Evolutionary conservation across 2,329 filamentous ascomycete genomes (phyloP).

Genomic region (Sporothrix euskadiensis): DNA sequence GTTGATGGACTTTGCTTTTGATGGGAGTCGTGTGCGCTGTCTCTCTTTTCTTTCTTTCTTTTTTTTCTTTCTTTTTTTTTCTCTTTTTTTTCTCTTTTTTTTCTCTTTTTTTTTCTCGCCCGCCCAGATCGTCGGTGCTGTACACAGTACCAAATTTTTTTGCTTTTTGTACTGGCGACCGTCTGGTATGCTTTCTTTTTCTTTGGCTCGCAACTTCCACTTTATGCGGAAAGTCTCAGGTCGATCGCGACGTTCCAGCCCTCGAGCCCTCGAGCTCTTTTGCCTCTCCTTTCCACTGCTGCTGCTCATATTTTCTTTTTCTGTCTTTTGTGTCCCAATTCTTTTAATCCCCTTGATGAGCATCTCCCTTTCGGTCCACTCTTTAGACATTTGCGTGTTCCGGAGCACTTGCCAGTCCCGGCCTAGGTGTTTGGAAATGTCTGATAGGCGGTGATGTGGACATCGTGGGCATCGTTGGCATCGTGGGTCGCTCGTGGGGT

Average conservation of each 20-base stretch:
- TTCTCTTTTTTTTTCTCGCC: background rate
- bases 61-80: too few species aligned
- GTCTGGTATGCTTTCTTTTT: background rate
- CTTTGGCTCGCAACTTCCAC: background rate
- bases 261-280: background rate
- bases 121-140: background rate
- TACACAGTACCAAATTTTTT: background rate
- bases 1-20: too few species aligned
- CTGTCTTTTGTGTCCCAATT: background rate
- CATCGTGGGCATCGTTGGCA: background rate
- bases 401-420: conserved; percentile 19
- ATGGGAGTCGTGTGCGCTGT: background rate
- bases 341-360: background rate
- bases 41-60: background rate
- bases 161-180: background rate
- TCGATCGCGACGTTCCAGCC: background rate
- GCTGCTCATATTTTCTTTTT: background rate
- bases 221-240: background rate
- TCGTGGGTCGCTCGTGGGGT: background rate
- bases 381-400: conserved; percentile 16
- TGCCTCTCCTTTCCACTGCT: background rate
- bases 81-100: too few species aligned
- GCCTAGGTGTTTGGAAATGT: conserved; percentile 22
- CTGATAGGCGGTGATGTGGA: conserved; percentile 7
- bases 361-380: background rate